Base-by-base conservation (phyloP, 768 basidiomycete genomes). In the Mycena venus region DNA sequence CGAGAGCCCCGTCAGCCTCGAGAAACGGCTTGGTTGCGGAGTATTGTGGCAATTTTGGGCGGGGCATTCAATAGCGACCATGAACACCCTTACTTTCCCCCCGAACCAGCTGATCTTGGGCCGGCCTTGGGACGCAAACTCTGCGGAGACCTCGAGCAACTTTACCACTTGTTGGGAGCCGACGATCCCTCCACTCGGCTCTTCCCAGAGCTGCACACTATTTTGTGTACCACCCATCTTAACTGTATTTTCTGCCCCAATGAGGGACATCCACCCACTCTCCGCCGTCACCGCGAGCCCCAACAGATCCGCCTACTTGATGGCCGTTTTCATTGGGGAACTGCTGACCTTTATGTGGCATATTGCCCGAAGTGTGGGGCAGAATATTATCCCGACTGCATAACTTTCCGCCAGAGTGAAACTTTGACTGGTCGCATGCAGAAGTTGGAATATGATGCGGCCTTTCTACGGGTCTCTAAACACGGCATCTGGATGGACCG, bases 391-490 rank as follows among this genome's bases (percentile, higher is more conserved):
- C 78, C 77, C 0, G 77, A 80, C 61, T 44, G 66, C 7, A 71
- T 80, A 10, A 71, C 69, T 17, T 77, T 29, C 55, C 32, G 21
- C 17, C 40, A 38, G 19, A n/a, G 32, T 14, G 17, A 47, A 2
- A 25, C 4, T 14, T 25, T 4, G 1, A 9, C 38, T n/a, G 38
- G 64, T 10, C 63, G 49, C 12, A 11, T 21, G 4, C 64, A 77
- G 61, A 19, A 38, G 5, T 68, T 73, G 3, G 79, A 79, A 29
- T 70, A 63, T 63, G 63, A 77, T 42, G 36, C 74, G 2, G n/a
- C 29, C 23, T 80, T 77, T 66, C 59, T 81, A 23, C 73, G 81
- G 12, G 76, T 82, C 25, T 82, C 79, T 0, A 77, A 81, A 60
- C 38, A 63, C 59, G 81, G 78, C 0, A 65, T 81, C 14, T 82